Percentiles rank a stretch among this genome's conserved stretches.
Conservation (phyloP, 106 monocot genomes). For the Apostasia ramifera region DNA sequence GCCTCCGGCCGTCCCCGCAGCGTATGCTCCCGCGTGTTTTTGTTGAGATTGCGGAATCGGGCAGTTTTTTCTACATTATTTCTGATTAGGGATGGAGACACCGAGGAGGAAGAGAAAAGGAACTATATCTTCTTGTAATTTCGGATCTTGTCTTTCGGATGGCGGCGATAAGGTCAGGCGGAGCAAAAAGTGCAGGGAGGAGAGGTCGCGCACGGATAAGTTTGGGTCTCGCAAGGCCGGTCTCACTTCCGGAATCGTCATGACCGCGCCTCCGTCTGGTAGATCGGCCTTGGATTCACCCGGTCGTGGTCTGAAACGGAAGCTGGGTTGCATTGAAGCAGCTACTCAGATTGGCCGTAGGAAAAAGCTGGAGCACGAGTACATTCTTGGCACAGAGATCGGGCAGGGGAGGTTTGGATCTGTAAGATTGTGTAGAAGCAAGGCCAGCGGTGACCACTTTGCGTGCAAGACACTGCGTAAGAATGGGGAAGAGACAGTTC, state of each 20-base stretch:
- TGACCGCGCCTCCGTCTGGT: conserved; percentile 54
- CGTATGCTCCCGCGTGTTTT: neutral
- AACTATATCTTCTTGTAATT: conserved; percentile 7
- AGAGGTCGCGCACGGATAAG: conserved; percentile 2
- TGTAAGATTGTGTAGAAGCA: conserved; percentile 48
- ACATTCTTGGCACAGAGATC: conserved; percentile 49
- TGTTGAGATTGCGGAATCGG: neutral
- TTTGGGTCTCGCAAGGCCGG: conserved; percentile 13
- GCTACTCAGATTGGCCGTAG: conserved; percentile 44
- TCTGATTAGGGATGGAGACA: conserved; percentile 18
- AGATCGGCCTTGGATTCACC: conserved; percentile 34
- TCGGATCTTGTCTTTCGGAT: conserved; percentile 20
- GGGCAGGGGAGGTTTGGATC: conserved; percentile 90
- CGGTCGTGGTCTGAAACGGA: conserved; percentile 71
- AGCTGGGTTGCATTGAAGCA: conserved; percentile 75
- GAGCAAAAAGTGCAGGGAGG: conserved; percentile 36
- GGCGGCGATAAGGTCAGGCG: conserved; percentile 6
- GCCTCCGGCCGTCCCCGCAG: neutral
- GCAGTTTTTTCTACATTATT: neutral
- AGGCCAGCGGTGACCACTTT: conserved; percentile 41
- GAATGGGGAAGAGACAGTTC: conserved; percentile 84
- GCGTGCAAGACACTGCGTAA: conserved; percentile 77
- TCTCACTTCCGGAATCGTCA: conserved; percentile 15
- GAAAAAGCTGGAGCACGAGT: conserved; percentile 68
- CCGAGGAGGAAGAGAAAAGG: conserved; percentile 41